Conservation (phyloP, 106 monocot species). For the Apostasia ramifera region DNA sequence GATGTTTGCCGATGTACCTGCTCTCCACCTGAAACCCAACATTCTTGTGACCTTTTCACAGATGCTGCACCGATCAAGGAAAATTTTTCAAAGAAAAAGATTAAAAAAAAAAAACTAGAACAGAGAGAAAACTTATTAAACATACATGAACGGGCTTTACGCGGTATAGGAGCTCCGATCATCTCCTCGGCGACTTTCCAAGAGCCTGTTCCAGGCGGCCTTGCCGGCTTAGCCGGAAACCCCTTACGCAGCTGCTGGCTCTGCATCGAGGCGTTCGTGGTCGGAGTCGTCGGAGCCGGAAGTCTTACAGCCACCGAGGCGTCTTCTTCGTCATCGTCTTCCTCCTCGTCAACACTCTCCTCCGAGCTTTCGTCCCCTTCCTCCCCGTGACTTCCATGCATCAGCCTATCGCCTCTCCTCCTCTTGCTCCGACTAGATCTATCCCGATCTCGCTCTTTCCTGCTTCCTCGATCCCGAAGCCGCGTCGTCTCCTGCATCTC, state of each 20-base stretch:
- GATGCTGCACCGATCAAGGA: conserved; percentile 49
- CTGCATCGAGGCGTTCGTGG: conserved; percentile 16
- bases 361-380: conserved; percentile 61
- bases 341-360: conserved; percentile 66
- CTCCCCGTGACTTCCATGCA: conserved; percentile 42
- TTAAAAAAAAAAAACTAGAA: not conserved
- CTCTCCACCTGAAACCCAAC: conserved; percentile 49
- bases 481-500: conserved; percentile 64
- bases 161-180: conserved; percentile 76
- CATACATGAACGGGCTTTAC: conserved; percentile 84
- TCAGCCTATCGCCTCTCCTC: conserved; percentile 65
- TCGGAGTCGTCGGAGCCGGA: conserved; percentile 14
- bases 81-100: conserved; percentile 12
- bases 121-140: not conserved
- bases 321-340: conserved; percentile 81
- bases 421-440: conserved; percentile 67
- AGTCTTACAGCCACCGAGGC: conserved; percentile 13
- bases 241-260: conserved; percentile 47
- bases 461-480: conserved; percentile 52
- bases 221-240: conserved; percentile 23
- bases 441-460: conserved; percentile 83
- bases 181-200: conserved; percentile 87
- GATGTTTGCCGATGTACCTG: conserved; percentile 55
- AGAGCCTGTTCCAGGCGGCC: conserved; percentile 26
- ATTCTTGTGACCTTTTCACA: conserved; percentile 77